A percentile compares a stretch with the other conserved stretches of the same genome.
phyloP scores from a whole-genome alignment of 1,284 basidiomycete species.

The Pterulicium gracile region DNA sequence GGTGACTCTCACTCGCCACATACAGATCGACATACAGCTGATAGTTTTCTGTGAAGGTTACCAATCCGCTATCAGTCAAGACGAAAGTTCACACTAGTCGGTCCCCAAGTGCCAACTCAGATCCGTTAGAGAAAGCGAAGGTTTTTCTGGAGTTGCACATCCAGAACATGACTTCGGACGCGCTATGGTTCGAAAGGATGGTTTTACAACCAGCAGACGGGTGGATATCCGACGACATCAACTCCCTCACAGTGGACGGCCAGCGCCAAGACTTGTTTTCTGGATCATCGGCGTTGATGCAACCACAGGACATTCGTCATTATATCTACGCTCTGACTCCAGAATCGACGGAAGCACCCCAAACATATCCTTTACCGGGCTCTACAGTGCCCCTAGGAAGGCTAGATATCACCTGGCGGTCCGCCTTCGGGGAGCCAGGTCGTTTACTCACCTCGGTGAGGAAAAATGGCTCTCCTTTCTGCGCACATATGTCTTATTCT shows the following conservation, averaged over 20 bases:
- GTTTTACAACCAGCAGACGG: slow-evolving; percentile 63
- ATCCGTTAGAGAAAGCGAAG: slow-evolving; percentile 55
- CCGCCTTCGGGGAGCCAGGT: slow-evolving; percentile 72
- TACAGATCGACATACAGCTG: not conserved
- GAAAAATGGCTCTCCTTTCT: too few relatives aligned
- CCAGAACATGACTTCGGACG: slow-evolving; percentile 71
- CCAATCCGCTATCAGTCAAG: slow-evolving; percentile 82
- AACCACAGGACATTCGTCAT: slow-evolving; percentile 74
- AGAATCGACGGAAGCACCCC: slow-evolving; percentile 32
- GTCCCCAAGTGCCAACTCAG: slow-evolving; percentile 60
- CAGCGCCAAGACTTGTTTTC: slow-evolving; percentile 37
- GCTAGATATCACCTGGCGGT: slow-evolving; percentile 76
- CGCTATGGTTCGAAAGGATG: slow-evolving; percentile 70
- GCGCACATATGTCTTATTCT: too few relatives aligned
- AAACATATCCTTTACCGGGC: slow-evolving; percentile 47
- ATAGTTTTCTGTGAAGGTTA: slow-evolving; percentile 55
- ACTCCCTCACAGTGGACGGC: slow-evolving; percentile 21
- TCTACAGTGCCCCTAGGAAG: slow-evolving; percentile 66
- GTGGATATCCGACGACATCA: slow-evolving; percentile 51
- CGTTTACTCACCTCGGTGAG: slow-evolving; percentile 61
- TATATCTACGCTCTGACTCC: slow-evolving; percentile 76
- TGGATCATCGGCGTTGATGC: slow-evolving; percentile 56
- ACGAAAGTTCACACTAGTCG: slow-evolving; percentile 74
- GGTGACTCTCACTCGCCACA: not conserved
- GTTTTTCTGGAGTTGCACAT: slow-evolving; percentile 83